phyloP scores from a whole-genome alignment of 202 grass and related monocot species.

The Schoenoplectus tabernaemontani region DNA sequence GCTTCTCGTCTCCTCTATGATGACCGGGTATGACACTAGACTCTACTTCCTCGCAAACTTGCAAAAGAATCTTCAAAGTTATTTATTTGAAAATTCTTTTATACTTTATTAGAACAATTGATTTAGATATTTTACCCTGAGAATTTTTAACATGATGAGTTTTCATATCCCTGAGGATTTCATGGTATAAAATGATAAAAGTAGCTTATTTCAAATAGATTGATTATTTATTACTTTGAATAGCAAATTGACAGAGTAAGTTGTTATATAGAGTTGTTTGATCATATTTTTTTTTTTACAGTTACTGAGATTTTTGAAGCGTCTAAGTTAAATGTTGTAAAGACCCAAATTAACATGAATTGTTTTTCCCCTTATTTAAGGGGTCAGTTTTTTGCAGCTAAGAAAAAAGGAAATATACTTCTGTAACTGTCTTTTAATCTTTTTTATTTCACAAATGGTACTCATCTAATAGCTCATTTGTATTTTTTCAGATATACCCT shows the following conservation, averaged over 20 bases:
- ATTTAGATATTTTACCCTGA: not conserved
- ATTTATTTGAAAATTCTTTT: not conserved
- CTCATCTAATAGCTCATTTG: not conserved
- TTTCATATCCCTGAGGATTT: not conserved
- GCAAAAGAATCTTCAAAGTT: not conserved
- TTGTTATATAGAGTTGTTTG: not conserved
- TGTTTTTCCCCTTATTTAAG: not conserved
- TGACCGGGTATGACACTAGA: conserved; percentile 56
- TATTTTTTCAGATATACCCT: conserved; percentile 69
- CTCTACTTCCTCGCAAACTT: conserved; percentile 10
- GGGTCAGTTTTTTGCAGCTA: not conserved
- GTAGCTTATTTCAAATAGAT: not conserved
- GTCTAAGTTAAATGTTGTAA: too few species aligned
- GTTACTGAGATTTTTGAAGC: not conserved
- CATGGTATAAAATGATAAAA: conserved; percentile 1
- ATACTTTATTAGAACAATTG: not conserved
- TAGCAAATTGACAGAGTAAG: conserved; percentile 2
- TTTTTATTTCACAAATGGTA: not conserved
- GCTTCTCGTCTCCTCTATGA: conserved; percentile 93
- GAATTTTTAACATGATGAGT: not conserved
- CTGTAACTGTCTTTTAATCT: not conserved
- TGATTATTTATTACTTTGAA: not conserved
- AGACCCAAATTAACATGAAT: conserved; percentile 7
- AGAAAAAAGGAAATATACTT: not conserved
- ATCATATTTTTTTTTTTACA: not conserved